Percentiles rank a stretch among this genome's conserved stretches.
Conservation (phyloP, 1,139 yeast species). For the Taphrina betulina region DNA sequence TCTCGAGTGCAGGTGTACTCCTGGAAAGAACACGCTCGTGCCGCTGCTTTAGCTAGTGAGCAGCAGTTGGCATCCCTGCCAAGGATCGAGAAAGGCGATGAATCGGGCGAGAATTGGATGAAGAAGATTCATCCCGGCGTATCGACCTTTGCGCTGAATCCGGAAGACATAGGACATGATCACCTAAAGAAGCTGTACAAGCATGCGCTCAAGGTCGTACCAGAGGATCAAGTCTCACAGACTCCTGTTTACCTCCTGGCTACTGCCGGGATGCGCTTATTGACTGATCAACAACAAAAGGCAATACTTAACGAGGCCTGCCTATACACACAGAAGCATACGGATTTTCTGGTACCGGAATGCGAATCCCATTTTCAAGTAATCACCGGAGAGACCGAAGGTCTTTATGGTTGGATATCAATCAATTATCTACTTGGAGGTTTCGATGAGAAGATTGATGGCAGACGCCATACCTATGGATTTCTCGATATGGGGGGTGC, state of each 20-base stretch:
- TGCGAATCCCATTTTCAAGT: conserved; percentile 58
- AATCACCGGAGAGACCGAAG: conserved; percentile 76
- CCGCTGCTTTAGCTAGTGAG: conserved; percentile 44
- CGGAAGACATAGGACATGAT: conserved; percentile 58
- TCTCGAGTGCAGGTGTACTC: conserved; percentile 71
- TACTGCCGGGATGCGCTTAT: conserved; percentile 76
- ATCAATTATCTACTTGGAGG: conserved; percentile 67
- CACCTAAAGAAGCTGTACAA: conserved; percentile 59
- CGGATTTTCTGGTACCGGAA: conserved; percentile 59
- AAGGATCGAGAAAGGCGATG: conserved; percentile 38
- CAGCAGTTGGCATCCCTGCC: conserved; percentile 40
- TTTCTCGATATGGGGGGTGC: conserved; percentile 87
- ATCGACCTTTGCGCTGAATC: conserved; percentile 54
- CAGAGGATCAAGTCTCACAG: conserved; percentile 62
- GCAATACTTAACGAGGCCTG: conserved; percentile 58
- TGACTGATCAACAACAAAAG: conserved; percentile 57
- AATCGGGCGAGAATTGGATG: conserved; percentile 40
- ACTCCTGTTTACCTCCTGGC: conserved; percentile 78
- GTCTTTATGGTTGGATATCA: conserved; percentile 78
- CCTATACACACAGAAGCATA: conserved; percentile 52
- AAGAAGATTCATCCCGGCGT: conserved; percentile 68
- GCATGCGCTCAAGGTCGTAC: conserved; percentile 60
- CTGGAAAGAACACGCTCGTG: conserved; percentile 49
- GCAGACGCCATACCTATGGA: conserved; percentile 64
- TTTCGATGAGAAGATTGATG: conserved; percentile 52